Conservation (phyloP, 345 rosid species). For the Balakata baccata region DNA sequence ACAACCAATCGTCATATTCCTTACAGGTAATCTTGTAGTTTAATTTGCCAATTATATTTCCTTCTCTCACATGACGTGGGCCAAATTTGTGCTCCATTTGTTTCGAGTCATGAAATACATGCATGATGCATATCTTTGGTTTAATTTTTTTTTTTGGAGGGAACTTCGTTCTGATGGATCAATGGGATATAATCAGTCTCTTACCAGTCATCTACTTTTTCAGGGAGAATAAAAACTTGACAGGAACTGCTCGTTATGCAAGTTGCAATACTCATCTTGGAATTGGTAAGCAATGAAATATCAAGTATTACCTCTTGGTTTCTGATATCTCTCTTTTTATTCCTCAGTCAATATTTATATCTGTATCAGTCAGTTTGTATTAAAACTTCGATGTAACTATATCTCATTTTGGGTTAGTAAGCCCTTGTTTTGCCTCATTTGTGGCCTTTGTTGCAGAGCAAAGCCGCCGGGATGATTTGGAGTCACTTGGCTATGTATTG, state of each 20-base stretch:
- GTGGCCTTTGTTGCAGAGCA: slow-evolving; percentile 45
- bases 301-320: background rate
- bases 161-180: background rate
- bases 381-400: background rate
- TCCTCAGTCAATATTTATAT: too few species aligned
- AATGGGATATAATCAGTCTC: background rate
- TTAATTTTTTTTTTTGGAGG: background rate
- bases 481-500: slow-evolving; percentile 56
- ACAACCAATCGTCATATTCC: slow-evolving; percentile 79
- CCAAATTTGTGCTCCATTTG: background rate
- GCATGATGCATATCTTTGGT: background rate
- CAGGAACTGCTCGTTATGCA: slow-evolving; percentile 96
- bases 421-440: background rate
- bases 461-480: slow-evolving; percentile 56
- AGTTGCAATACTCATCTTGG: slow-evolving; percentile 99
- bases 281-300: slow-evolving; percentile 56
- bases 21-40: slow-evolving; percentile 51
- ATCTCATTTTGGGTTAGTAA: background rate
- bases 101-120: background rate
- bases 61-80: background rate
- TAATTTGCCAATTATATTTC: background rate
- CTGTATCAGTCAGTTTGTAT: background rate
- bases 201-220: background rate
- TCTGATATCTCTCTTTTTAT: background rate
- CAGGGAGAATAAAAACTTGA: slow-evolving; percentile 95